These are phyloP conservation scores for Sarocladium oryzae DNA, from an alignment of 2,329 filamentous ascomycete species.

Conservation along the genomic window DNA sequence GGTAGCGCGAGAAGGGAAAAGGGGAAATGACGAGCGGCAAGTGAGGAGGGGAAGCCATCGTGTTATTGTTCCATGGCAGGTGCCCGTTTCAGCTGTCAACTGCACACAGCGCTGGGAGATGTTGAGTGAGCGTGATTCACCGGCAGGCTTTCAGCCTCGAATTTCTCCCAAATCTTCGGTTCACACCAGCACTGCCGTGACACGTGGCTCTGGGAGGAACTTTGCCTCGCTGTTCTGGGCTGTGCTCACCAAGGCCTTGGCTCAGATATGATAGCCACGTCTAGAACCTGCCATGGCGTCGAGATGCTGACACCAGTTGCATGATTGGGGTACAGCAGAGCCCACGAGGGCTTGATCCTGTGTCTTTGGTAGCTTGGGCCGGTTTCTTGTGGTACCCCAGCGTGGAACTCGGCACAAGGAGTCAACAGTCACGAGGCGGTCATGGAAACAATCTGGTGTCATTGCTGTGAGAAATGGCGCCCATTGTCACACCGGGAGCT, in stretches of 20 bases:
- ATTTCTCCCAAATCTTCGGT: no score
- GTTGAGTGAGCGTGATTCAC: neutral
- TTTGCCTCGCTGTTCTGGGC: no score
- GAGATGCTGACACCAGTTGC: no score
- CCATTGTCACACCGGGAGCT: neutral
- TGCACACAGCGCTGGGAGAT: neutral
- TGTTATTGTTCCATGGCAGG: neutral
- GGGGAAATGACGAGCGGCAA: neutral
- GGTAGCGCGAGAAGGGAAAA: neutral
- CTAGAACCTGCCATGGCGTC: no score
- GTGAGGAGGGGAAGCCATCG: neutral
- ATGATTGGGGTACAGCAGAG: no score
- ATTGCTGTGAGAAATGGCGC: neutral
- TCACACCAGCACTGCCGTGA: no score
- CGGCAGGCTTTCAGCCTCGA: neutral
- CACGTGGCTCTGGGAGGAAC: no score
- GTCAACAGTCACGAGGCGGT: neutral
- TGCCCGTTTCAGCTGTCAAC: neutral
- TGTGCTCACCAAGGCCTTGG: no score
- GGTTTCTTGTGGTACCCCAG: neutral
- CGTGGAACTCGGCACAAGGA: neutral
- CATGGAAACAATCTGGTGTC: neutral
- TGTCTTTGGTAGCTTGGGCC: neutral
- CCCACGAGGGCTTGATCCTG: neutral
- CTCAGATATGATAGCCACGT: no score